Evolutionary conservation across 2,329 filamentous ascomycete genomes (phyloP).

Genomic region (Diaporthe sp.): DNA sequence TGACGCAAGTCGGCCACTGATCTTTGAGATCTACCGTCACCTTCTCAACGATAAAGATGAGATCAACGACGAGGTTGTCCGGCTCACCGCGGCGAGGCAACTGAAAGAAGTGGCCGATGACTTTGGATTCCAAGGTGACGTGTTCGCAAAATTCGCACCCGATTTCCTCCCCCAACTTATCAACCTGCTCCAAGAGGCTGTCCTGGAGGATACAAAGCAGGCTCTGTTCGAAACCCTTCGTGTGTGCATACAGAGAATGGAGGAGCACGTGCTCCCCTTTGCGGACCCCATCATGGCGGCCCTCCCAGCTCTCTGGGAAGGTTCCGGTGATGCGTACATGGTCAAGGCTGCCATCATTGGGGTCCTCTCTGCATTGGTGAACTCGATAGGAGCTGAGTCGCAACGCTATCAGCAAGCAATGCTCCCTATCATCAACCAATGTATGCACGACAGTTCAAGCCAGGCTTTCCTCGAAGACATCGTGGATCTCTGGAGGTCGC

Average conservation of each 20-base stretch:
- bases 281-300: conserved; percentile 86
- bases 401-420: conserved; percentile 84
- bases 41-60: conserved; percentile 83
- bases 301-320: conserved; percentile 86
- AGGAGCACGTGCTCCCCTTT: conserved; percentile 75
- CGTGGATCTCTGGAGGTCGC: conserved; percentile 87
- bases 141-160: conserved; percentile 83
- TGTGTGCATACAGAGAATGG: conserved; percentile 84
- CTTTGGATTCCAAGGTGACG: conserved; percentile 81
- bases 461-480: conserved; percentile 93
- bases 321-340: conserved; percentile 83
- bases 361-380: conserved; percentile 86
- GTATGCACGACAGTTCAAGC: conserved; percentile 50
- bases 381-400: conserved; percentile 84
- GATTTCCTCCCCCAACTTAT: conserved; percentile 81
- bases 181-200: conserved; percentile 82
- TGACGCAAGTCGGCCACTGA: conserved; percentile 75
- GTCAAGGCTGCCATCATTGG: conserved; percentile 95
- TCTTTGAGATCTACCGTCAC: conserved; percentile 92
- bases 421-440: conserved; percentile 76
- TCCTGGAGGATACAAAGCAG: conserved; percentile 90
- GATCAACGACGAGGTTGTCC: conserved; percentile 90
- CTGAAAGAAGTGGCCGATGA: conserved; percentile 86
- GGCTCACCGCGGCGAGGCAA: conserved; percentile 89
- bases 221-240: conserved; percentile 89